These are phyloP conservation scores for Macaranga tanarius DNA, from an alignment of 441 rosid species.

Conservation along the genomic window DNA sequence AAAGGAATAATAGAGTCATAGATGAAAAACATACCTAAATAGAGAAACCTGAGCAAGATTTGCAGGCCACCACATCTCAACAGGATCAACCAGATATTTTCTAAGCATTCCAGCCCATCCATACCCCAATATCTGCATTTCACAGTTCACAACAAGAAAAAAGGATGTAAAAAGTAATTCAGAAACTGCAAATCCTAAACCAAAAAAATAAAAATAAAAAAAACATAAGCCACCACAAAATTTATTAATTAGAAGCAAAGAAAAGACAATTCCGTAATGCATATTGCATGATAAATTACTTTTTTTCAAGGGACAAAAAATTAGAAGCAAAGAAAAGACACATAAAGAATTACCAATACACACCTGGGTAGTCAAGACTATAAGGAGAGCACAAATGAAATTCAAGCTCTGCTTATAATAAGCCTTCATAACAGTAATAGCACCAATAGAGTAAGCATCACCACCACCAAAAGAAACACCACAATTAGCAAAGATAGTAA, in stretches of 20 bases:
- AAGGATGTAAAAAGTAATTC: neutral
- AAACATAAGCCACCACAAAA: neutral
- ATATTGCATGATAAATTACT: neutral
- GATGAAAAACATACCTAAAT: slow-evolving; percentile 54
- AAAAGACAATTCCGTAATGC: neutral
- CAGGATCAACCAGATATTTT: slow-evolving; percentile 90
- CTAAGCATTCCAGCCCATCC: slow-evolving; percentile 98
- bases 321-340: neutral
- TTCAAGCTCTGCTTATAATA: slow-evolving; percentile 78
- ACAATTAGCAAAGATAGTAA: slow-evolving; percentile 91
- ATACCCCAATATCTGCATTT: slow-evolving; percentile 70
- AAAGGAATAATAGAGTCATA: neutral
- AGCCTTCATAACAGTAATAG: slow-evolving; percentile 95
- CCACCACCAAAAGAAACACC: slow-evolving; percentile 91
- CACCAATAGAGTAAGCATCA: slow-evolving; percentile 93
- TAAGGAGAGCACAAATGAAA: slow-evolving; percentile 68
- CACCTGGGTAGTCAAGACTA: slow-evolving; percentile 94
- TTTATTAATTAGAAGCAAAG: too few species aligned
- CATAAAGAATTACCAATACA: neutral
- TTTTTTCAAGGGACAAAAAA: neutral
- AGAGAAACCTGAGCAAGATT: slow-evolving; percentile 96
- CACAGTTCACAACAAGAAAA: neutral
- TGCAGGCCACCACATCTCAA: slow-evolving; percentile 98
- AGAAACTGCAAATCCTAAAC: neutral
- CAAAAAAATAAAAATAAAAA: neutral